These are phyloP conservation scores for Soucietia sequanensis DNA, from an alignment of 805 yeast genomes.

Conservation along the genomic window DNA sequence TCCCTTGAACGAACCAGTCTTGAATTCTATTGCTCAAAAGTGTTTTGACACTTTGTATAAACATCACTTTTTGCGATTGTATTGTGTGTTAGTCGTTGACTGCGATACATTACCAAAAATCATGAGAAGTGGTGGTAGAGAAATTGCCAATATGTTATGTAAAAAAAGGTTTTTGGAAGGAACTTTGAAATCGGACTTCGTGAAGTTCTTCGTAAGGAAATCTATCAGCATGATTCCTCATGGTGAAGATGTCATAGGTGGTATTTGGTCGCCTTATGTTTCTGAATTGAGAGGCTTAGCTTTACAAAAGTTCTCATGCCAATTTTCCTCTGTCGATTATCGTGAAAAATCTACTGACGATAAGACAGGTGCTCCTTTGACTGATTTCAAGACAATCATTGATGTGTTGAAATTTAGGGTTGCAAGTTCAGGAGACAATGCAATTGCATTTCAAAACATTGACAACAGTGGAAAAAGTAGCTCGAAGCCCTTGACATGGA, in stretches of 20 bases:
- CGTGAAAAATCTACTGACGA: slow-evolving; percentile 76
- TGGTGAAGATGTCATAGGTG: slow-evolving; percentile 76
- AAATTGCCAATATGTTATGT: slow-evolving; percentile 87
- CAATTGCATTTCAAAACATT: slow-evolving; percentile 62
- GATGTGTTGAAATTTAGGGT: slow-evolving; percentile 82
- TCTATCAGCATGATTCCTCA: slow-evolving; percentile 66
- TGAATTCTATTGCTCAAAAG: slow-evolving; percentile 42
- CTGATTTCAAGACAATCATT: slow-evolving; percentile 67
- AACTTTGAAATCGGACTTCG: slow-evolving; percentile 71
- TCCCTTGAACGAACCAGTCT: slow-evolving; percentile 42
- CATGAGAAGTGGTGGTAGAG: slow-evolving; percentile 79
- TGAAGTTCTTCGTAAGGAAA: slow-evolving; percentile 69
- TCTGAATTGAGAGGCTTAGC: slow-evolving; percentile 64
- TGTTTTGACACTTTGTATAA: slow-evolving; percentile 43
- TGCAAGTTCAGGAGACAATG: slow-evolving; percentile 62
- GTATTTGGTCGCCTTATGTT: slow-evolving; percentile 79
- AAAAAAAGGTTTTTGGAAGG: slow-evolving; percentile 78
- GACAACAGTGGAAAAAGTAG: slow-evolving; percentile 35
- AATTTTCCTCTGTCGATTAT: slow-evolving; percentile 78
- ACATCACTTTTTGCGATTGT: slow-evolving; percentile 70
- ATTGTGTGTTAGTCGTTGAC: slow-evolving; percentile 78
- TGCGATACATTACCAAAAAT: slow-evolving; percentile 84
- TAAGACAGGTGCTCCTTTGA: slow-evolving; percentile 68
- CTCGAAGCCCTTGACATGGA: slow-evolving; percentile 60
- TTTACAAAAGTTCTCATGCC: slow-evolving; percentile 64